Conservation (phyloP, 2,329 filamentous ascomycete species). For the Parafenestella ontariensis region DNA sequence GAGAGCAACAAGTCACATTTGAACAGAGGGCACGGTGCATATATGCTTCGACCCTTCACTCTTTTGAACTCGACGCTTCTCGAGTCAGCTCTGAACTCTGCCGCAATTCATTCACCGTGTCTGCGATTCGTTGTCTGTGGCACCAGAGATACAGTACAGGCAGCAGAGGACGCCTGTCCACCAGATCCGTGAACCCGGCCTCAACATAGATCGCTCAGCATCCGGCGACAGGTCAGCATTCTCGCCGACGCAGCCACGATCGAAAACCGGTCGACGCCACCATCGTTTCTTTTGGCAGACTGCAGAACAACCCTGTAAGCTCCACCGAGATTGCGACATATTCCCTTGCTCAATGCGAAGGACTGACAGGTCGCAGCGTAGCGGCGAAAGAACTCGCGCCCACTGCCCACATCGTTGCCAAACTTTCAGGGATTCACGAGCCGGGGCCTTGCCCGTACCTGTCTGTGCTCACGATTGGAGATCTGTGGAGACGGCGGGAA, state of each 20-base stretch:
- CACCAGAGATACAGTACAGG: conserved; percentile 15
- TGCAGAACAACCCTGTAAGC: conserved; percentile 48
- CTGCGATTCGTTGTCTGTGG: conserved; percentile 7
- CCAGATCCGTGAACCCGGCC: conserved; percentile 35
- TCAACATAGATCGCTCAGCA: conserved; percentile 40
- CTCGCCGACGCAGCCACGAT: conserved; percentile 44
- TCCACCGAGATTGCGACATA: conserved; percentile 41
- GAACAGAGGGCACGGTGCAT: conserved; percentile 42
- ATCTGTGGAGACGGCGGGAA: conserved; percentile 49
- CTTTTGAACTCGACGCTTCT: conserved; percentile 13
- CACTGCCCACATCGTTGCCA: conserved; percentile 41
- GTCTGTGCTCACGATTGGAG: conserved; percentile 45
- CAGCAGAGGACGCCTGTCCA: conserved; percentile 22
- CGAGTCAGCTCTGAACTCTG: conserved; percentile 12
- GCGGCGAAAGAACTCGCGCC: conserved; percentile 26
- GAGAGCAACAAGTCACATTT: conserved; percentile 35
- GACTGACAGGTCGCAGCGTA: conserved; percentile 45
- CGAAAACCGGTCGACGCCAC: conserved; percentile 42
- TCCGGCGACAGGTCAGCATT: conserved; percentile 37
- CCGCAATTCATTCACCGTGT: conserved; percentile 3
- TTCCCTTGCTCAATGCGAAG: conserved; percentile 32
- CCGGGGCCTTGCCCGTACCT: conserved; percentile 33
- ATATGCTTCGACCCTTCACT: conserved; percentile 43
- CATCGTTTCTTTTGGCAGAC: conserved; percentile 37
- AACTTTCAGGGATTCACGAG: conserved; percentile 30